Evolutionary conservation across 257 asterid genomes (phyloP), one percentile per base, ranked within the genome.

Genomic region (Voacanga thouarsii): DNA sequence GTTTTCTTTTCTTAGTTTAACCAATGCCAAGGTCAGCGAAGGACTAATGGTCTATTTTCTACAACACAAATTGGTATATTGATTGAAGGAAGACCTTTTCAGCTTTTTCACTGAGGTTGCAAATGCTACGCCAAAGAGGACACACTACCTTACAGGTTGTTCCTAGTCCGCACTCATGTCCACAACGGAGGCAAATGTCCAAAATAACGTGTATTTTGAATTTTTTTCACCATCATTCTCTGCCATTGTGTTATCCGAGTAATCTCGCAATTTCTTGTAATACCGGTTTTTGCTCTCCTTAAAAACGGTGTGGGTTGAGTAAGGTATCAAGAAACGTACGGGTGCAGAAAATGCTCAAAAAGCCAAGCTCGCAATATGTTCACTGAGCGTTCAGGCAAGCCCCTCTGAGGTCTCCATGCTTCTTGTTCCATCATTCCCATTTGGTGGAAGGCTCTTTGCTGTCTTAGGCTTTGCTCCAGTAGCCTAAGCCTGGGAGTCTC

Each of bases 341-440:
- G 99, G 85, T 96, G 92, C 12, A 96, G 87, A 77, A 96, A 96
- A 88, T 96, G 99, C 82, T 96, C 98, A 72, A 96, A 96, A 81
- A 96, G 98, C 99, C 99, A 96, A 57, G 99, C 96, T 77, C 99
- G 82, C 76, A 96, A 85, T 65, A 92, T 89, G 86, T 92, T 96
- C 76, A 96, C 98, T 0, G 99, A 96, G 7, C 98, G 85, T 80
- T 94, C 98, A n/a, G 99, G 99, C 82, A 96, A 60, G 1, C 99
- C 99, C 44, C 99, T 71, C 64, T 94, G 99, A 4, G 99, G 99
- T 78, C 99, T 73, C 99, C 99, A 96, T 0, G 98, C 99, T 82
- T 93, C 98, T 77, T 96, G 99, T 64, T 96, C 98, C 96, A 92
- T 90, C 92, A 92, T 89, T 4, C 99, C 99, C 96, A 96, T 96